Evolutionary conservation across 2,329 filamentous ascomycete species (phyloP).

Genomic region (Penicillium griseofulvum): DNA sequence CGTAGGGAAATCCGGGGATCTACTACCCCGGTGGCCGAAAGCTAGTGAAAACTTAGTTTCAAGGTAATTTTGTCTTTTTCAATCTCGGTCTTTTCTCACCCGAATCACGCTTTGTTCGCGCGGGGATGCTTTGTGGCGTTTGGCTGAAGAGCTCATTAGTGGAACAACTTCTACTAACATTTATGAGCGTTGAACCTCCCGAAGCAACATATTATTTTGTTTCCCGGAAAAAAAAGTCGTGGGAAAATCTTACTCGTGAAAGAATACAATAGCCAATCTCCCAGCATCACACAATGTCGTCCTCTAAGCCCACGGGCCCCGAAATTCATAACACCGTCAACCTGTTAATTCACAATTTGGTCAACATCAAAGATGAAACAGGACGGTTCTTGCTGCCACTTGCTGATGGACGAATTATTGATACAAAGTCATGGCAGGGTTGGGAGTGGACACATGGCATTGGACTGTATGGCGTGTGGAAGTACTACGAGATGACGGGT

Average conservation of each 20-base stretch:
- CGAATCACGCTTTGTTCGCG: slow-evolving; percentile 19
- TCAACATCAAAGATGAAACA: slow-evolving; percentile 73
- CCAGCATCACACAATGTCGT: slow-evolving; percentile 15
- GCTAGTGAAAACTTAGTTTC: neutral
- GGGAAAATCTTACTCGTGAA: neutral
- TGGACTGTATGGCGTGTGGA: slow-evolving; percentile 77
- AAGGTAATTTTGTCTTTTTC: neutral
- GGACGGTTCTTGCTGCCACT: slow-evolving; percentile 71
- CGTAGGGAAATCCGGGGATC: slow-evolving; percentile 16
- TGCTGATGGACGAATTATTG: slow-evolving; percentile 71
- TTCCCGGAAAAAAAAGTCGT: neutral
- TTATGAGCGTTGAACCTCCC: neutral
- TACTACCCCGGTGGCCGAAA: slow-evolving; percentile 11
- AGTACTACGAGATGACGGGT: slow-evolving; percentile 73
- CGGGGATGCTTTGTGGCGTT: slow-evolving; percentile 11
- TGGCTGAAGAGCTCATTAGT: slow-evolving; percentile 15
- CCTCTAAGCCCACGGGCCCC: slow-evolving; percentile 21
- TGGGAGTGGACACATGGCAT: slow-evolving; percentile 84
- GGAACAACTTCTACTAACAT: slow-evolving; percentile 7
- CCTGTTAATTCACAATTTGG: slow-evolving; percentile 67
- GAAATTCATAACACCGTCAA: slow-evolving; percentile 58
- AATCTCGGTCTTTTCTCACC: slow-evolving; percentile 15
- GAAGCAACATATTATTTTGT: neutral
- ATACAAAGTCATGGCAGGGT: slow-evolving; percentile 72
- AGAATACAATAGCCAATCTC: neutral